Percentiles rank a stretch among this genome's conserved stretches.
Conservation (phyloP, 495 filamentous ascomycete genomes). For the Lophiostoma macrostomum region DNA sequence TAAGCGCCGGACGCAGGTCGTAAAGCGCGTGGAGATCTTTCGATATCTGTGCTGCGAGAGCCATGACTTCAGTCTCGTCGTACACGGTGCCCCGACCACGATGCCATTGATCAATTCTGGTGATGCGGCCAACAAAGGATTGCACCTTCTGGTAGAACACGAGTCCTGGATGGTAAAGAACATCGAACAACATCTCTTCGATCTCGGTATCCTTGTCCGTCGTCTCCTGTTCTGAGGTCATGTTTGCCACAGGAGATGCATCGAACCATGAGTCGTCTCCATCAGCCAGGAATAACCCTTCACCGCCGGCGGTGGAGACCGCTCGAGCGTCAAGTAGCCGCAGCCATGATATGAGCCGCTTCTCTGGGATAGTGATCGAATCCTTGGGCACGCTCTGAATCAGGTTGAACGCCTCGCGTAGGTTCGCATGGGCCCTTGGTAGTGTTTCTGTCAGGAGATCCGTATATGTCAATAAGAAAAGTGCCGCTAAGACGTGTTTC, state of each 20-base stretch:
- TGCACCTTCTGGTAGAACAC: slow-evolving; percentile 25
- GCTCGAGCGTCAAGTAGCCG: slow-evolving; percentile 23
- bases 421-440: slow-evolving; percentile 19
- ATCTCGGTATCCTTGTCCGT: slow-evolving; percentile 20
- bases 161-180: slow-evolving; percentile 19
- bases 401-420: slow-evolving; percentile 14
- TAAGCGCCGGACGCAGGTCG: slow-evolving; percentile 41
- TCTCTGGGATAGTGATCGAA: slow-evolving; percentile 13
- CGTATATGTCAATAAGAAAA: slow-evolving; percentile 18
- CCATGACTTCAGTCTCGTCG: slow-evolving; percentile 26
- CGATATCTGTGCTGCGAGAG: slow-evolving; percentile 30
- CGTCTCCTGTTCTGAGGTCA: slow-evolving; percentile 11
- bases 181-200: slow-evolving; percentile 24
- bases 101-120: slow-evolving; percentile 20
- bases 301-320: slow-evolving; percentile 19
- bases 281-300: slow-evolving; percentile 19
- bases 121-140: slow-evolving; percentile 22
- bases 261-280: slow-evolving; percentile 16
- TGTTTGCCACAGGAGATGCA: slow-evolving; percentile 17
- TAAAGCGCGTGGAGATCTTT: slow-evolving; percentile 43
- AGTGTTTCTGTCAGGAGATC: slow-evolving; percentile 19
- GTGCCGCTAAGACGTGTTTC: slow-evolving; percentile 9
- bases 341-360: slow-evolving; percentile 20
- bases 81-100: slow-evolving; percentile 20
- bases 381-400: slow-evolving; percentile 15